phyloP scores from a whole-genome alignment of 177 flowering plant species.

The Tripterygium wilfordii region DNA sequence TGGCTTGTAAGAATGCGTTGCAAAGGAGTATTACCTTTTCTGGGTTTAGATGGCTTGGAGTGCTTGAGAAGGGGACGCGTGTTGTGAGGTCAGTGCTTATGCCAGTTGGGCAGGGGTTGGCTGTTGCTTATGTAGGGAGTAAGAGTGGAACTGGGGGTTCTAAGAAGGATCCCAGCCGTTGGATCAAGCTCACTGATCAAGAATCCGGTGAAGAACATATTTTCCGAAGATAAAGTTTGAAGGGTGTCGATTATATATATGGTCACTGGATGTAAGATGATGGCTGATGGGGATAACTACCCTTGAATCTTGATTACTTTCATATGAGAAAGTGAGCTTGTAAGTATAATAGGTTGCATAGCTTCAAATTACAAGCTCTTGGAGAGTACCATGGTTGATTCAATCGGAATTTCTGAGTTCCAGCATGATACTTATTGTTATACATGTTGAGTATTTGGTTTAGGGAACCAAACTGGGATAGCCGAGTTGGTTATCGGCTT shows the following conservation, averaged over 20 bases:
- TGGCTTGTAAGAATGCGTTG: slow-evolving; percentile 62
- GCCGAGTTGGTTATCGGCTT: too few relatives aligned
- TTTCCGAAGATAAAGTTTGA: slow-evolving; percentile 11
- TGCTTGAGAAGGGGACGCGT: slow-evolving; percentile 26
- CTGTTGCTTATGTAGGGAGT: slow-evolving; percentile 60
- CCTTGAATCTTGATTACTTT: too few relatives aligned
- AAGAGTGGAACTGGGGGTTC: slow-evolving; percentile 12
- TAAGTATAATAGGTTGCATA: too few relatives aligned
- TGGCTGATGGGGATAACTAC: too few relatives aligned
- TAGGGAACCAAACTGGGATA: too few relatives aligned
- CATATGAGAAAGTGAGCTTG: too few relatives aligned
- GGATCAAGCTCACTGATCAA: slow-evolving; percentile 54
- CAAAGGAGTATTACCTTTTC: slow-evolving; percentile 4
- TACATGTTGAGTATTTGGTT: too few relatives aligned
- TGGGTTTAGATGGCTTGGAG: slow-evolving; percentile 45
- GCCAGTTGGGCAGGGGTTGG: slow-evolving; percentile 82
- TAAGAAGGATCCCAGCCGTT: slow-evolving; percentile 31
- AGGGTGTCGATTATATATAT: not conserved
- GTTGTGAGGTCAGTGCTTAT: slow-evolving; percentile 57
- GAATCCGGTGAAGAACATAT: slow-evolving; percentile 48
- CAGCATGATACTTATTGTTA: too few relatives aligned
- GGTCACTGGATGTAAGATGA: too few relatives aligned
- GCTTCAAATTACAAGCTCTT: too few relatives aligned
- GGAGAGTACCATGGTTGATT: too few relatives aligned
- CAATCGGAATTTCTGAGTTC: too few relatives aligned